Base-by-base conservation (phyloP, 2,329 filamentous ascomycete species). In the Beauveria bassiana region DNA sequence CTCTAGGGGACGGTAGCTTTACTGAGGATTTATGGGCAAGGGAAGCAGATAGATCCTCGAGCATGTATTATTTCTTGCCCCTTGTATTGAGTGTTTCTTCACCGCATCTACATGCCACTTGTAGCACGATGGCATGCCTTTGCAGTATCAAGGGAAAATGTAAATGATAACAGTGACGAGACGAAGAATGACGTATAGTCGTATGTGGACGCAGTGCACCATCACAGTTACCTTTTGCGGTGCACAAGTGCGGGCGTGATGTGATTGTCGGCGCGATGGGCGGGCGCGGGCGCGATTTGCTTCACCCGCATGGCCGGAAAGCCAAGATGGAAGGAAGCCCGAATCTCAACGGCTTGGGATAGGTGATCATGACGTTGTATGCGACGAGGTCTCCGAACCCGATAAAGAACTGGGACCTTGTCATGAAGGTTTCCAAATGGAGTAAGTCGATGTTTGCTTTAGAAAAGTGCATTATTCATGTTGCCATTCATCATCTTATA, bases 51-150 rank as follows among this genome's bases (percentile, higher is more conserved):
- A 38, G 69, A 50, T 53, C 61, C 72, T 74, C 77, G 70, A 75
- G 73, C 73, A 78, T 80, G 77, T 80, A 80, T 77, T 80, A 79
- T 74, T 75, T 73, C 73, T 70, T 69, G 72, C 71, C 69, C 72
- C 68, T 64, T 50, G 56, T 54, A 20, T 51, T 60, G 51, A 43
- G 51, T 64, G 52, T 64, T 49, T 50, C 43, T 31, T 45, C 10
- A 20, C 10, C 18, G 45, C 42, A 46, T 46, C 1, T 22, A 5
- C 26, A 56, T 22, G 24, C 10, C 24, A 24, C 26, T 28, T 20
- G 47, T 12, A 38, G 34, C 34, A 38, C 34, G 34, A 38, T 38
- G 34, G 34, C 34, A 38, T 28, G 14, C 18, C 47, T 26, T 7
- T 50, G 7, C 14, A 50, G 47, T 18, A 50, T n/a, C 3, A 24